Base-by-base conservation (phyloP, 78 protist genomes). In the Speleostelium caveatum region DNA sequence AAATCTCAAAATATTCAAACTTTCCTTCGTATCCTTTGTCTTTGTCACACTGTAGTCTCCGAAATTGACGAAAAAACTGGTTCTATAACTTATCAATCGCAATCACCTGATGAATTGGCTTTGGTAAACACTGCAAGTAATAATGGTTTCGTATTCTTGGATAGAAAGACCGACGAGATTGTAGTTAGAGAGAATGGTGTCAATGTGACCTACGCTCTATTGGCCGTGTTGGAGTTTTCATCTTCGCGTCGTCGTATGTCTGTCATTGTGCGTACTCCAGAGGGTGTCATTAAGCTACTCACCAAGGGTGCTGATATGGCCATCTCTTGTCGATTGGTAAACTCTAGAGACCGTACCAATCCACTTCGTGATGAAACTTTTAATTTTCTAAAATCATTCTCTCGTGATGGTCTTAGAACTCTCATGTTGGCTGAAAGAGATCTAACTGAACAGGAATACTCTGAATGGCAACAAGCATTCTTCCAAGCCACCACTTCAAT, bases 21-120 rank as follows among this genome's bases (percentile, higher is more conserved):
- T 36, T 88, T 88, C 36, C 68, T 88, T 2, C 62, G 94, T 26
- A 61, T 78, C 26, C 86, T 88, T 49, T 32, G 78, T 41, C 67
- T 88, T 12, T 88, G 94, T 35, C 94, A 88, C 49, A 78, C 94
- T 21, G 94, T 88, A 0, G 62, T 88, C 12, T 39, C 78, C 22
- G 94, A 88, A 30, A 66, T 59, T 33, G 85, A 88, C 3, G 94
- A 88, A 62, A n/a, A 38, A 8, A 75, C 86, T 21, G 94, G 94
- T 33, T 73, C 73, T 30, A 71, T 83, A 12, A 65, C 77, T 12
- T 92, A 92, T 39, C 95, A 92, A 60, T 75, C 95, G 28, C 95
- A 93, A 39, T 87, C 96, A 2, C 97, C 98, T 1, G 98, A 96
- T 65, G 98, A 96, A 62, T 55, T 79, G 8, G 96, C 96, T 35